Base-by-base conservation (phyloP, 495 filamentous ascomycete species). In the Pyronema omphalodes region DNA sequence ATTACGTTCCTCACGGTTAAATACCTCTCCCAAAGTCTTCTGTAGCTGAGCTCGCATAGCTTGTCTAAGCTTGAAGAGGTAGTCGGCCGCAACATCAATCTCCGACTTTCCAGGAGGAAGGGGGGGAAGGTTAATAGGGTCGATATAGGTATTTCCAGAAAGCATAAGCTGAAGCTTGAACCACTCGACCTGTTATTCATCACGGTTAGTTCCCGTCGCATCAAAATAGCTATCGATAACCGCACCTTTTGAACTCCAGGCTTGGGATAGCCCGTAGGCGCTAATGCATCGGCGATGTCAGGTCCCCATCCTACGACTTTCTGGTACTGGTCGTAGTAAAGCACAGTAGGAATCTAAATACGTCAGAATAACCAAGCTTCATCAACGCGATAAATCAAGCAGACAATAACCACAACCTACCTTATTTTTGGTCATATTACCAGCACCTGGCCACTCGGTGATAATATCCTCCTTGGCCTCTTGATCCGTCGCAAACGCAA, bases 101-200 rank as follows among this genome's bases (percentile, higher is more conserved):
- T 85, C 82, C 7, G 81, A 83, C 67, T 86, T 86, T 56, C 82
- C 82, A 14, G 82, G 80, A 33, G 82, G 82, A 29, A 85, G 78
- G 43, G 82, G 80, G 35, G 82, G 82, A 40, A 86, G 73, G 68
- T 86, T 86, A 70, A 85, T 85, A 35, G 81, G 83, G 56, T 86
- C 83, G 56, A 86, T 84, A 64, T 86, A 86, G 3, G 82, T 86
- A 63, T 85, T 86, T 51, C 82, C 82, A 14, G 79, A 83, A 14
- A 84, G 73, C 82, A 86, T 86, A 53, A 86, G 74, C 66, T 86
- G 82, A 14, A 85, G 73, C 68, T 86, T 86, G 70, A 86, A 86
- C 82, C 82, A 86, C 68, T 86, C 82, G 9, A 86, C 82, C 61
- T 64, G n/a, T 35, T 57, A 29, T 29, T 18, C 18, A 34, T 41